Evolutionary conservation across 1,284 basidiomycete genomes (phyloP).

Genomic region (Irpex sp.): DNA sequence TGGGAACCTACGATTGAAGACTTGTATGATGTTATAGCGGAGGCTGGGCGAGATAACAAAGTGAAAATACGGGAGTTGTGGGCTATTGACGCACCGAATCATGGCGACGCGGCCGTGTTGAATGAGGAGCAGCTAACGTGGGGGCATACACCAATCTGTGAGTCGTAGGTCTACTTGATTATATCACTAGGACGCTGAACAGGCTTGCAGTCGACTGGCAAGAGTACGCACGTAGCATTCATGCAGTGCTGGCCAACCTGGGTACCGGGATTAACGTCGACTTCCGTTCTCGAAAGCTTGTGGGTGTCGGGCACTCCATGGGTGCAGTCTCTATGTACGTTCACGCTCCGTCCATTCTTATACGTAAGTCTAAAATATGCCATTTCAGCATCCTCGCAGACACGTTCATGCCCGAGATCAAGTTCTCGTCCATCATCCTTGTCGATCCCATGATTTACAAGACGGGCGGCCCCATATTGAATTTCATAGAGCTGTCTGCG

Average conservation of each 20-base stretch:
- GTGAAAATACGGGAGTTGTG: slow-evolving; percentile 45
- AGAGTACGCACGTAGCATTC: slow-evolving; percentile 32
- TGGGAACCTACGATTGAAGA: slow-evolving; percentile 54
- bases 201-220: slow-evolving; percentile 23
- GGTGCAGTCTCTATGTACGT: slow-evolving; percentile 34
- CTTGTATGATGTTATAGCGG: slow-evolving; percentile 31
- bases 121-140: slow-evolving; percentile 41
- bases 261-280: slow-evolving; percentile 31
- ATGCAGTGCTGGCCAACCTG: slow-evolving; percentile 30
- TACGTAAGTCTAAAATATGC: not conserved
- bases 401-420: slow-evolving; percentile 35
- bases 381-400: slow-evolving; percentile 34
- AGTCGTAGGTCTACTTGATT: slow-evolving; percentile 17
- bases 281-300: slow-evolving; percentile 29
- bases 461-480: not conserved
- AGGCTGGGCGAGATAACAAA: not conserved
- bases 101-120: slow-evolving; percentile 47
- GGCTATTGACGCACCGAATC: slow-evolving; percentile 52
- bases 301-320: slow-evolving; percentile 39
- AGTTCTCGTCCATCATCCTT: slow-evolving; percentile 37
- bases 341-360: not conserved
- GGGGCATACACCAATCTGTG: slow-evolving; percentile 41
- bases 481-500: slow-evolving; percentile 21
- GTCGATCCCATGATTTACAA: slow-evolving; percentile 42
- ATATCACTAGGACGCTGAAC: not conserved